phyloP scores from a whole-genome alignment of 345 rosid genomes.

The Microthlaspi erraticum region DNA sequence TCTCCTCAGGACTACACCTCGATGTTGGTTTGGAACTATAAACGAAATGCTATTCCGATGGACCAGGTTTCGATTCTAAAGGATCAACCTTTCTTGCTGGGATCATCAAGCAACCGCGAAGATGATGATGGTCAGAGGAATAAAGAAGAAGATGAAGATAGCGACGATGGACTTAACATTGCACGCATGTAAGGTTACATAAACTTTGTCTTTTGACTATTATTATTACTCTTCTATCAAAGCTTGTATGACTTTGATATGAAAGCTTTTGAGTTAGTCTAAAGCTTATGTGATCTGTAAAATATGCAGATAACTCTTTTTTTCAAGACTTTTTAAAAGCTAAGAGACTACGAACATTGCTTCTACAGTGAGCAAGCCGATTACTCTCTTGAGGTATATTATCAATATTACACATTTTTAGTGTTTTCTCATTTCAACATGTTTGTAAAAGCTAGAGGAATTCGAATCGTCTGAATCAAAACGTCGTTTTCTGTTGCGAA shows the following conservation, averaged over 20 bases:
- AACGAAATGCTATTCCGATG: slow-evolving; percentile 71
- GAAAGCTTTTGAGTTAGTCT: slow-evolving; percentile 13
- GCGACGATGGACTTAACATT: slow-evolving; percentile 50
- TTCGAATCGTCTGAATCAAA: slow-evolving; percentile 44
- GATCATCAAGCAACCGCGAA: slow-evolving; percentile 43
- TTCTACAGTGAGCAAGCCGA: slow-evolving; percentile 27
- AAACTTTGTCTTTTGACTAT: slow-evolving; percentile 22
- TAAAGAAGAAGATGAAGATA: slow-evolving; percentile 55
- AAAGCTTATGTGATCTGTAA: slow-evolving; percentile 20
- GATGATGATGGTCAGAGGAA: slow-evolving; percentile 35
- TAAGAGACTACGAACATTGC: slow-evolving; percentile 22
- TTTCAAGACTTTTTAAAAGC: background rate
- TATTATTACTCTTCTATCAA: slow-evolving; percentile 1
- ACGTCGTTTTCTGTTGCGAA: slow-evolving; percentile 33
- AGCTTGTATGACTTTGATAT: slow-evolving; percentile 13
- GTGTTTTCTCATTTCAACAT: slow-evolving; percentile 38
- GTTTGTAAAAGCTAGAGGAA: slow-evolving; percentile 52
- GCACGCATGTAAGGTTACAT: slow-evolving; percentile 50
- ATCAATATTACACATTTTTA: background rate
- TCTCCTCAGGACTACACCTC: slow-evolving; percentile 90
- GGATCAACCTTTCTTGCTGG: slow-evolving; percentile 49
- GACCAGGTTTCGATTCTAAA: slow-evolving; percentile 67
- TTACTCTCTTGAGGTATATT: slow-evolving; percentile 20
- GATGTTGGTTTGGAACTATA: slow-evolving; percentile 98
- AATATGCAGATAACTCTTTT: slow-evolving; percentile 21